These are phyloP conservation scores for Nepenthes mirabilis DNA, from an alignment of 148 eudicot genomes.

Conservation along the genomic window DNA sequence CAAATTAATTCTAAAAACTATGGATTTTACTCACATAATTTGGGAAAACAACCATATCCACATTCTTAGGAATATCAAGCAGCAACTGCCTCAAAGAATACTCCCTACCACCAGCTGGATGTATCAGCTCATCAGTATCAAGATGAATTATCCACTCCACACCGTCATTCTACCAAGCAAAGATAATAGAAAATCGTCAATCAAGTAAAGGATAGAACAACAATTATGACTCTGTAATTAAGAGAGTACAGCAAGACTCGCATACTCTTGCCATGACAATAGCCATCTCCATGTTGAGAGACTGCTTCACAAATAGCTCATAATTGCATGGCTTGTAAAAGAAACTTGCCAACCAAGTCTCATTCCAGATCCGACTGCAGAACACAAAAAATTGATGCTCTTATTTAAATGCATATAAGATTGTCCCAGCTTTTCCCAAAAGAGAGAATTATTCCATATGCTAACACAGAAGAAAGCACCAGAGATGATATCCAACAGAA, in stretches of 20 bases:
- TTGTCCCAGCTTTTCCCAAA: too few species aligned
- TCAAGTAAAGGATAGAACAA: not conserved
- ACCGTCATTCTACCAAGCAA: slow-evolving; percentile 37
- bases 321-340: slow-evolving; percentile 94
- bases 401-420: too few species aligned
- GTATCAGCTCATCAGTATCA: slow-evolving; percentile 80
- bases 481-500: too few species aligned
- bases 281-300: slow-evolving; percentile 95
- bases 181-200: not conserved
- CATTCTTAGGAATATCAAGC: slow-evolving; percentile 65
- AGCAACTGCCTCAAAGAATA: slow-evolving; percentile 76
- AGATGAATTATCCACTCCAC: slow-evolving; percentile 96
- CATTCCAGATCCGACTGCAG: slow-evolving; percentile 87
- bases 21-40: slow-evolving; percentile 57
- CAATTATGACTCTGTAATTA: not conserved
- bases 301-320: slow-evolving; percentile 89
- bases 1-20: not conserved
- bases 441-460: too few species aligned
- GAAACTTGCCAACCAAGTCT: slow-evolving; percentile 92
- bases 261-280: slow-evolving; percentile 89
- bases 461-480: too few species aligned
- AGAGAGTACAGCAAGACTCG: not conserved
- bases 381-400: not conserved
- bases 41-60: slow-evolving; percentile 89
- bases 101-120: slow-evolving; percentile 85